Conservation (phyloP, 305 asterid species). For the Solanum hybrid region DNA sequence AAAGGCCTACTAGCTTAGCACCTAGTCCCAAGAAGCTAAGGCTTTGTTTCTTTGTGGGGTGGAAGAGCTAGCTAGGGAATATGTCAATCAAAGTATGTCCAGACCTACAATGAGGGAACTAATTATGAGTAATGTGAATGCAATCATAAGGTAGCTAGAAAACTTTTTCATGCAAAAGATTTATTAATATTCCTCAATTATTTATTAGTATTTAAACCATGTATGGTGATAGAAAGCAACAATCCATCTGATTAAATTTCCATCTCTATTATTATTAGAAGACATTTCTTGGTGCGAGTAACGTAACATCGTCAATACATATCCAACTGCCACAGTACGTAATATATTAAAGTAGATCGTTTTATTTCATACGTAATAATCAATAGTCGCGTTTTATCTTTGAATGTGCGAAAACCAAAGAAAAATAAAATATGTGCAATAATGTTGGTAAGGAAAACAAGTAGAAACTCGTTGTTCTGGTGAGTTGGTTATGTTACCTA, state of each 20-base stretch:
- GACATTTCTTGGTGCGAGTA: background rate
- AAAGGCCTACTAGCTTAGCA: no score
- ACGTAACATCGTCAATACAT: background rate
- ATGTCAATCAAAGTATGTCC: background rate
- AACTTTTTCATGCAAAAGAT: background rate
- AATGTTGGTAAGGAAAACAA: conserved; percentile 27
- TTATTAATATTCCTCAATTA: background rate
- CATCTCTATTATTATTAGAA: background rate
- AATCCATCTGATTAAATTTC: background rate
- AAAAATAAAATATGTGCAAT: no score
- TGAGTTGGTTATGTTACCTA: conserved; percentile 11
- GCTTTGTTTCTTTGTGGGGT: background rate
- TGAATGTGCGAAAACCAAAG: background rate
- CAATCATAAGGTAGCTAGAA: background rate
- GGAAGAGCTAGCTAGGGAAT: background rate
- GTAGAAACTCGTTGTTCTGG: conserved; percentile 1
- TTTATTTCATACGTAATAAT: background rate
- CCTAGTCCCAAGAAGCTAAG: background rate
- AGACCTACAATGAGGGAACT: background rate
- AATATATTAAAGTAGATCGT: background rate
- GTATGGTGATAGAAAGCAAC: background rate
- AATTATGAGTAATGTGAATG: background rate
- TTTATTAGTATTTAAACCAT: background rate
- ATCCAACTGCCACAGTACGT: background rate
- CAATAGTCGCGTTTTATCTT: background rate